A percentile compares a stretch with the other conserved stretches of the same genome.
Evolutionary conservation across 352 stramenopile genomes (phyloP).

Genomic region (Globisporangium viniferum): DNA sequence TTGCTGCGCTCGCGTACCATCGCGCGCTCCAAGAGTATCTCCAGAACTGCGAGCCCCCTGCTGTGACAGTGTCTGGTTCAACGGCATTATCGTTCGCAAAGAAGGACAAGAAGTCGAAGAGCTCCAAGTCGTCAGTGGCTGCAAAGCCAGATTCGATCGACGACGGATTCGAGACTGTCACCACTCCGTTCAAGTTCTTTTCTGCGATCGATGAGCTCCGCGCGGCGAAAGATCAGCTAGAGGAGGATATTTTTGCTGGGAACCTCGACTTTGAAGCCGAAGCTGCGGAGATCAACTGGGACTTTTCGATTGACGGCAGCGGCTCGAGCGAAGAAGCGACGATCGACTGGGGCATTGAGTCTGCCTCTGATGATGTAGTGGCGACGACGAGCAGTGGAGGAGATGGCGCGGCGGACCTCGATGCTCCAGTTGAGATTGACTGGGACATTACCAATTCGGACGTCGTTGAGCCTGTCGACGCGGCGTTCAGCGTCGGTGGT

Average conservation of each 20-base stretch:
- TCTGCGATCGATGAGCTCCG: slow-evolving; percentile 49
- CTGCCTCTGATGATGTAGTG: slow-evolving; percentile 17
- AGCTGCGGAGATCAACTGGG: slow-evolving; percentile 68
- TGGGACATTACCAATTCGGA: slow-evolving; percentile 70
- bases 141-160: slow-evolving; percentile 19
- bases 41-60: slow-evolving; percentile 45
- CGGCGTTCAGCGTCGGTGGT: slow-evolving; percentile 13
- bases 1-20: slow-evolving; percentile 55
- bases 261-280: slow-evolving; percentile 50
- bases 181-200: slow-evolving; percentile 49
- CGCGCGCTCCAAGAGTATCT: slow-evolving; percentile 64
- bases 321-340: slow-evolving; percentile 23
- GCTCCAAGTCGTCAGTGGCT: slow-evolving; percentile 2
- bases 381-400: slow-evolving; percentile 14
- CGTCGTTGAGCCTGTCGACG: slow-evolving; percentile 24
- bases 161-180: slow-evolving; percentile 37
- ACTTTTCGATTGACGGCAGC: slow-evolving; percentile 55
- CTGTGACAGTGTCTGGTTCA: slow-evolving; percentile 18
- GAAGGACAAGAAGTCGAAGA: slow-evolving; percentile 48
- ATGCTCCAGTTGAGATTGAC: slow-evolving; percentile 59
- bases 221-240: slow-evolving; percentile 34
- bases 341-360: slow-evolving; percentile 75
- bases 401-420: slow-evolving; percentile 17
- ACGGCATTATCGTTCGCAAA: slow-evolving; percentile 22
- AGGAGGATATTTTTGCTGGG: slow-evolving; percentile 8